Percentiles rank a stretch among this genome's conserved stretches.
phyloP scores from a whole-genome alignment of 2,329 filamentous ascomycete genomes.

The Aspergillus arachidicola region DNA sequence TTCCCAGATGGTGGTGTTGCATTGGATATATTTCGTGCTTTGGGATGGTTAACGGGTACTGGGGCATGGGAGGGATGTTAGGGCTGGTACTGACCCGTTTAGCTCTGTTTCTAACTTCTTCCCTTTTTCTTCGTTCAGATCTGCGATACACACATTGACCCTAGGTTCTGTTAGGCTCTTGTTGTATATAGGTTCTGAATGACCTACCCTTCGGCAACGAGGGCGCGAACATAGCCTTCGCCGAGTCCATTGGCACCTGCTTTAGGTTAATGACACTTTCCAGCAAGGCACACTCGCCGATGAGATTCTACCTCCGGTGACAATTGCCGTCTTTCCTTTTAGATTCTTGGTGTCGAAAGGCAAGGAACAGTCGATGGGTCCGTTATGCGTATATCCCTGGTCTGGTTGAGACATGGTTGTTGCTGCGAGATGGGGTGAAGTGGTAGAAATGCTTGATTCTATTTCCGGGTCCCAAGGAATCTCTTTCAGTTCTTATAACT shows the following conservation, averaged over 20 bases:
- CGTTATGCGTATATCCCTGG: neutral
- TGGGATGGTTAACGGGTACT: neutral
- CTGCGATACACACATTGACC: constrained; percentile 22
- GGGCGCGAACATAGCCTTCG: constrained; percentile 9
- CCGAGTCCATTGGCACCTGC: constrained; percentile 8
- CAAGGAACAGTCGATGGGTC: neutral
- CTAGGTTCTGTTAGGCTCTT: neutral
- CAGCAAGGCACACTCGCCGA: too few species aligned
- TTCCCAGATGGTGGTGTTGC: constrained; percentile 34
- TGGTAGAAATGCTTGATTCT: neutral
- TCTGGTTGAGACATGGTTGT: neutral
- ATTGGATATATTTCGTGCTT: constrained; percentile 32
- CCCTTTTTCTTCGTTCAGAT: constrained; percentile 23
- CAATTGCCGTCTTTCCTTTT: constrained; percentile 36
- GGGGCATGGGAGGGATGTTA: constrained; percentile 4
- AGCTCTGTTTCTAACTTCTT: constrained; percentile 26
- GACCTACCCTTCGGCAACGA: constrained; percentile 1
- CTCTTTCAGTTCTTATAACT: neutral
- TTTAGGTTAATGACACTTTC: fast-evolving
- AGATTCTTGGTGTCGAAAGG: constrained; percentile 10
- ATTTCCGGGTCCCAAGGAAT: neutral
- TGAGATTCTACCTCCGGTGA: constrained; percentile 21
- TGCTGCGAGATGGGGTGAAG: neutral
- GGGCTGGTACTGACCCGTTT: neutral
- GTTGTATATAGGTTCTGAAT: neutral